phyloP scores from a whole-genome alignment of 129 eudicot species.

The Tagetes patula region DNA sequence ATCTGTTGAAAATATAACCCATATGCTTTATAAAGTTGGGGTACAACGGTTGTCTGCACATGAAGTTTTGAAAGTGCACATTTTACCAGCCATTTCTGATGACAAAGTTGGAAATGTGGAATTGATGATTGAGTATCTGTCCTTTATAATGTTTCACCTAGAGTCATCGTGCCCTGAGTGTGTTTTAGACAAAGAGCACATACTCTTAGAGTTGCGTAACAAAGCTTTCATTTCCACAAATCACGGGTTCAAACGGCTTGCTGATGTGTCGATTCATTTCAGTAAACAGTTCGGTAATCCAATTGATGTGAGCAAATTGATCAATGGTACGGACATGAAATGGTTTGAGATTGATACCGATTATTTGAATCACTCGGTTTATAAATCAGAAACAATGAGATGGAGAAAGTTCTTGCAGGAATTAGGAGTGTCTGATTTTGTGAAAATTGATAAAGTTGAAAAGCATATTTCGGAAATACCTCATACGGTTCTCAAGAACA shows the following conservation, averaged over 20 bases:
- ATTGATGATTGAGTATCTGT: constrained; percentile 56
- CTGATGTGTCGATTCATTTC: constrained; percentile 62
- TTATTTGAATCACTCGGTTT: constrained; percentile 50
- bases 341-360: constrained; percentile 61
- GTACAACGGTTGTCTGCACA: constrained; percentile 65
- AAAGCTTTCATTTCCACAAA: constrained; percentile 68
- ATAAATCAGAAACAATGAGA: constrained; percentile 40
- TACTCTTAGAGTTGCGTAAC: constrained; percentile 46
- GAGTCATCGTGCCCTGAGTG: constrained; percentile 59
- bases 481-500: constrained; percentile 28
- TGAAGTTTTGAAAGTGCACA: constrained; percentile 61
- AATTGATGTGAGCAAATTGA: constrained; percentile 46
- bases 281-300: constrained; percentile 52
- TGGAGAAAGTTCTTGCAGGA: constrained; percentile 69
- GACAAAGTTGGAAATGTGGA: constrained; percentile 34
- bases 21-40: constrained; percentile 63
- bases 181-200: constrained; percentile 44
- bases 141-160: constrained; percentile 63
- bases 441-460: constrained; percentile 44
- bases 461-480: constrained; percentile 43
- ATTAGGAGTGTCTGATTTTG: constrained; percentile 70
- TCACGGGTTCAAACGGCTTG: constrained; percentile 51
- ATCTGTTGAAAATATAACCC: constrained; percentile 39
- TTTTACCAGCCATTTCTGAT: constrained; percentile 57
- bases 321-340: constrained; percentile 41